Evolutionary conservation across 2,329 filamentous ascomycete genomes (phyloP).

Genomic region (Nemania sp.): DNA sequence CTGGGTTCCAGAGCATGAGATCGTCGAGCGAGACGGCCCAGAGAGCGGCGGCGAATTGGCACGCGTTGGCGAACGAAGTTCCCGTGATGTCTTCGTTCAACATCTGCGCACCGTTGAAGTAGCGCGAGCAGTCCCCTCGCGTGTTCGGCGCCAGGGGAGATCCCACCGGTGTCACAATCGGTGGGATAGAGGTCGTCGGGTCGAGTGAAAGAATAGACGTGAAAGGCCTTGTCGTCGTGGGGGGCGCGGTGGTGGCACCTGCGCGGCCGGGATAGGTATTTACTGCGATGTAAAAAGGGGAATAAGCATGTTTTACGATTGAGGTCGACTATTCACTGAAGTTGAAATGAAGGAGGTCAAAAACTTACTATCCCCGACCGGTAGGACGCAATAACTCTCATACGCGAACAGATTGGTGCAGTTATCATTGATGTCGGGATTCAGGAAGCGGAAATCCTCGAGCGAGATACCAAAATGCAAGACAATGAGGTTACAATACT

Average conservation of each 20-base stretch:
- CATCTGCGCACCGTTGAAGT: not conserved
- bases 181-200: not conserved
- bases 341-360: no score
- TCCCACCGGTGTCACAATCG: not conserved
- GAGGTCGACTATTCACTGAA: no score
- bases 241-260: not conserved
- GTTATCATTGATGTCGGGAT: slow-evolving; percentile 1
- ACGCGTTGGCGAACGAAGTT: slow-evolving; percentile 1
- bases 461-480: not conserved
- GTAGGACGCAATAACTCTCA: slow-evolving; percentile 4
- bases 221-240: not conserved
- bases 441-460: slow-evolving; percentile 1
- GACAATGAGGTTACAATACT: slow-evolving; percentile 24
- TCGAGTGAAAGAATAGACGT: not conserved
- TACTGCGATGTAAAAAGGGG: no score
- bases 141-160: not conserved
- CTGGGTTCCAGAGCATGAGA: slow-evolving; percentile 10
- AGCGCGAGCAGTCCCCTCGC: not conserved
- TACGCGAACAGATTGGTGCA: slow-evolving; percentile 11
- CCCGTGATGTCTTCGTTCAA: not conserved
- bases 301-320: no score
- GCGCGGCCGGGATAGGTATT: slow-evolving; percentile 5
- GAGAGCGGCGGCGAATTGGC: not conserved
- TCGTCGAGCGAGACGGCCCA: slow-evolving; percentile 1
- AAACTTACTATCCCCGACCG: slow-evolving; percentile 10